A percentile compares a stretch with the other conserved stretches of the same genome.
These are phyloP conservation scores for Venturiaceae sp. DNA, from an alignment of 2,329 filamentous ascomycete species.

Conservation along the genomic window DNA sequence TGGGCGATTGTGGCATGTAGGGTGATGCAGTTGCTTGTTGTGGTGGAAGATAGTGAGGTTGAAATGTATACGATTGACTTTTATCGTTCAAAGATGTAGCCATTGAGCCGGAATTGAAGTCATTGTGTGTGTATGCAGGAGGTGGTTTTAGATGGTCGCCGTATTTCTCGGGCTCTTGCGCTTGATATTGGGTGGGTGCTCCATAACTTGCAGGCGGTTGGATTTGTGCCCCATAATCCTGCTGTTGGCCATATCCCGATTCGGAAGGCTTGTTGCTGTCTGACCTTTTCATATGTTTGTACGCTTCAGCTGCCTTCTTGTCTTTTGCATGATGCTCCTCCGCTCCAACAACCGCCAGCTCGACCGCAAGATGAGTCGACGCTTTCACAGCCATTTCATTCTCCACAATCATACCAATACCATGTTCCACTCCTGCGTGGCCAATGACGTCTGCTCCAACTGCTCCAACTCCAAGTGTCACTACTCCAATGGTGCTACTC, in stretches of 20 bases:
- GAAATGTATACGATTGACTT: neutral
- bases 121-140: neutral
- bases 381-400: slow-evolving; percentile 4
- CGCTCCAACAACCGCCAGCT: neutral
- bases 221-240: neutral
- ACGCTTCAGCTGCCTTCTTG: neutral
- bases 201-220: neutral
- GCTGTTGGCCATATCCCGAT: neutral
- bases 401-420: neutral
- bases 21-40: neutral
- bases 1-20: neutral
- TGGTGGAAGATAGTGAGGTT: neutral
- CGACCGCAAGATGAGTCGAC: neutral
- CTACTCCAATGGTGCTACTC: neutral
- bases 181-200: neutral
- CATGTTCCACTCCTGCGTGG: neutral
- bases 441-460: neutral
- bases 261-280: neutral
- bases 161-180: neutral
- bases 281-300: neutral
- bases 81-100: neutral
- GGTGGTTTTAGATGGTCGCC: neutral
- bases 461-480: neutral
- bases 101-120: neutral
- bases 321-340: neutral